Evolutionary conservation across 352 stramenopile species (phyloP).

Genomic region (Phytophthora fragariae): DNA sequence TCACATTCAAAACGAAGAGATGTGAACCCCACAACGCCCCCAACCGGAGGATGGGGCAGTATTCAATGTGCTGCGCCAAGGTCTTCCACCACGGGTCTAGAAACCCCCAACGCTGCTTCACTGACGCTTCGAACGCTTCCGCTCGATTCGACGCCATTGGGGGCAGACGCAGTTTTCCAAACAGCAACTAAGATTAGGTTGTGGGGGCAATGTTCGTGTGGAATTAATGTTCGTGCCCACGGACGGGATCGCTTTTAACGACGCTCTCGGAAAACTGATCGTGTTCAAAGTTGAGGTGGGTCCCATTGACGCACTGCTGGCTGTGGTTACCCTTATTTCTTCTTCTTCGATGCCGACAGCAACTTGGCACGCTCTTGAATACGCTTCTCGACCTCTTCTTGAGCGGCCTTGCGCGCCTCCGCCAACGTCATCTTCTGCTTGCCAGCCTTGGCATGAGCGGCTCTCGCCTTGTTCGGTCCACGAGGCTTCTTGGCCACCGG

Average conservation of each 20-base stretch:
- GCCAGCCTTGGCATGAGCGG: conserved; percentile 5
- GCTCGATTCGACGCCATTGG: no score
- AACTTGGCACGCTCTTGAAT: conserved; percentile 69
- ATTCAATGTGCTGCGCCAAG: no score
- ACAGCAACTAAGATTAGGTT: no score
- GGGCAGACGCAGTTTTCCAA: not conserved
- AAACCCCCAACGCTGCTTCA: no score
- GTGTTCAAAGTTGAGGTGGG: conserved; percentile 12
- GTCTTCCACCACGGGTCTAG: no score
- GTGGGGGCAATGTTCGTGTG: no score
- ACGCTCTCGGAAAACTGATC: conserved; percentile 15
- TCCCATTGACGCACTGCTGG: not conserved
- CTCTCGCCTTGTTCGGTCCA: conserved; percentile 47
- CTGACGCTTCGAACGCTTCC: no score
- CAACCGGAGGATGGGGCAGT: no score
- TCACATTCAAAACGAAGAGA: not conserved
- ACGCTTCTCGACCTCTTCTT: conserved; percentile 74
- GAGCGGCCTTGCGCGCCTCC: conserved; percentile 70
- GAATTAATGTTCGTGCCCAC: no score
- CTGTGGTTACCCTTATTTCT: conserved; percentile 47
- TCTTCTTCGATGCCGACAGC: conserved; percentile 73
- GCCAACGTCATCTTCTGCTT: conserved; percentile 68
- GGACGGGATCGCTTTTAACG: not conserved
- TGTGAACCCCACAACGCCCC: not conserved
- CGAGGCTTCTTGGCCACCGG: conserved; percentile 62